Percentiles rank a stretch among this genome's conserved stretches.
phyloP scores from a whole-genome alignment of 2,329 filamentous ascomycete species.

The Onygenales sp. region DNA sequence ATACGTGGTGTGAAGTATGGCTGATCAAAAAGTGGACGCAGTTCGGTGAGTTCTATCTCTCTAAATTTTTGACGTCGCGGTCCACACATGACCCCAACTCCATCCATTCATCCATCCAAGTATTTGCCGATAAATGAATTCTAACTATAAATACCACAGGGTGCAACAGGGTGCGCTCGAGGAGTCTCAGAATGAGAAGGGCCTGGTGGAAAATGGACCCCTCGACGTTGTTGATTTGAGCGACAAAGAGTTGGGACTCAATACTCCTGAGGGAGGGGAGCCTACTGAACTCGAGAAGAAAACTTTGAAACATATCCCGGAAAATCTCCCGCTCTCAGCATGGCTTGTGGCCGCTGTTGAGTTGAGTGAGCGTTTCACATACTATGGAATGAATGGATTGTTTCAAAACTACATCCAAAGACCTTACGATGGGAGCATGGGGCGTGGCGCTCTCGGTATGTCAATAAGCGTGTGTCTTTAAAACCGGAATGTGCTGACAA shows the following conservation, averaged over 20 bases:
- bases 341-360: constrained; percentile 50
- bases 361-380: constrained; percentile 50
- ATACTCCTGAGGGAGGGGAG: constrained; percentile 40
- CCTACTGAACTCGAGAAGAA: constrained; percentile 44
- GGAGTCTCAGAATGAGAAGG: neutral
- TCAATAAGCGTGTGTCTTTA: neutral
- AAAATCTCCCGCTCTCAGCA: constrained; percentile 46
- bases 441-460: constrained; percentile 33
- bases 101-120: no score
- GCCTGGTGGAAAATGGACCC: constrained; percentile 3
- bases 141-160: neutral
- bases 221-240: constrained; percentile 1
- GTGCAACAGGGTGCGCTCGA: neutral
- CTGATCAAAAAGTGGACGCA: neutral
- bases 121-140: no score
- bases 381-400: constrained; percentile 45
- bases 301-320: constrained; percentile 44
- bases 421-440: constrained; percentile 29
- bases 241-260: constrained; percentile 2
- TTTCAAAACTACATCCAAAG: constrained; percentile 49
- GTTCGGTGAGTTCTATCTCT: neutral
- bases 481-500: constrained; percentile 2
- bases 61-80: neutral
- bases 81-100: neutral
- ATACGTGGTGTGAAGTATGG: neutral